A percentile compares a stretch with the other conserved stretches of the same genome.
These are phyloP conservation scores for Candida sanyaensis DNA, from an alignment of 1,139 yeast species.

Conservation along the genomic window DNA sequence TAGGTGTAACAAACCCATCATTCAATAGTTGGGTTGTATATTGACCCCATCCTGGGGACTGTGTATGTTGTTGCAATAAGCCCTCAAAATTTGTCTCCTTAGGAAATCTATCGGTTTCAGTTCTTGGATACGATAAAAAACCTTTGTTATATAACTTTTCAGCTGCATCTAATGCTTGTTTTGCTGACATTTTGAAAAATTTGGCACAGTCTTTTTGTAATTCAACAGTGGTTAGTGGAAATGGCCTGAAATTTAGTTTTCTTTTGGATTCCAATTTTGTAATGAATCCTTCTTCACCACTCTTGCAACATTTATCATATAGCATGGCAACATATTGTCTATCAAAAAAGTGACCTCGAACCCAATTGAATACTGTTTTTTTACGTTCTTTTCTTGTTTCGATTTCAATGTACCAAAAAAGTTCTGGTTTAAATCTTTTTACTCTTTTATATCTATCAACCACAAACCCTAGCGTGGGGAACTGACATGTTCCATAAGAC, in stretches of 20 bases:
- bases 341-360: conserved; percentile 71
- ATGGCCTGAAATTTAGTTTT: conserved; percentile 76
- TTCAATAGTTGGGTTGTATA: conserved; percentile 39
- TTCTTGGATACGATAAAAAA: conserved; percentile 91
- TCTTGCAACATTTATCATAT: conserved; percentile 63
- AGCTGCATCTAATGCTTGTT: conserved; percentile 78
- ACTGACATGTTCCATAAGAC: conserved; percentile 95
- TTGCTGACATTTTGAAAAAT: conserved; percentile 76
- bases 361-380: conserved; percentile 60
- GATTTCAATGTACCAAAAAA: conserved; percentile 74
- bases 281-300: conserved; percentile 48
- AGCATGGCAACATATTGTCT: conserved; percentile 60
- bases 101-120: conserved; percentile 93
- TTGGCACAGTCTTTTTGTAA: conserved; percentile 84
- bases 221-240: conserved; percentile 95
- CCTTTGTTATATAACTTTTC: conserved; percentile 86
- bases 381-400: conserved; percentile 45
- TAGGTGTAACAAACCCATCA: conserved; percentile 55
- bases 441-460: conserved; percentile 90
- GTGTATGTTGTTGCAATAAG: conserved; percentile 61
- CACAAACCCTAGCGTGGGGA: conserved; percentile 94
- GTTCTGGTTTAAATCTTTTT: conserved; percentile 69
- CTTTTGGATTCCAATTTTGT: conserved; percentile 58
- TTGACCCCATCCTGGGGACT: conserved; percentile 49
- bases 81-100: conserved; percentile 65